A percentile compares a stretch with the other conserved stretches of the same genome.
These are phyloP conservation scores for Ceratocystis destructans DNA, from an alignment of 2,329 filamentous ascomycete species.

Conservation along the genomic window DNA sequence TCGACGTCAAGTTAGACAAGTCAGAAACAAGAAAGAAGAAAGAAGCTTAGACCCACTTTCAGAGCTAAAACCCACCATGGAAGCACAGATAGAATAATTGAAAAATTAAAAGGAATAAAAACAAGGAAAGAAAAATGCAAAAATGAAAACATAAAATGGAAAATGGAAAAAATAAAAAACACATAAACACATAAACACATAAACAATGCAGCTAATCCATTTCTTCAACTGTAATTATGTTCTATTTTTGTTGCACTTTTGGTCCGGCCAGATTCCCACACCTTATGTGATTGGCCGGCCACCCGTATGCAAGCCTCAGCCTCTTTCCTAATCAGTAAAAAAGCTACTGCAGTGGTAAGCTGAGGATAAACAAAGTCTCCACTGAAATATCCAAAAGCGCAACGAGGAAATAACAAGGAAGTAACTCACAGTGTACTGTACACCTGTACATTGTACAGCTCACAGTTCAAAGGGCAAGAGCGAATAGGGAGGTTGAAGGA, in stretches of 20 bases:
- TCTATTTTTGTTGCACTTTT: background rate
- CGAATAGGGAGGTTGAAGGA: no score
- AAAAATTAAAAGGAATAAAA: background rate
- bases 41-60: background rate
- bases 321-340: constrained; percentile 11
- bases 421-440: background rate
- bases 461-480: no score
- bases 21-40: constrained; percentile 3
- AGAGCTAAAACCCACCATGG: no score
- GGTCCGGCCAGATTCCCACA: background rate
- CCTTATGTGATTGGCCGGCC: background rate
- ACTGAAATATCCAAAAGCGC: background rate
- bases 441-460: background rate
- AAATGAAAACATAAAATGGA: background rate
- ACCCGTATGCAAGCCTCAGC: constrained; percentile 14
- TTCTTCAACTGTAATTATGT: background rate
- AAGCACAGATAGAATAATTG: background rate
- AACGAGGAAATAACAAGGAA: background rate
- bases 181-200: no score
- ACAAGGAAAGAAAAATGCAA: background rate
- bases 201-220: background rate
- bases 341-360: background rate
- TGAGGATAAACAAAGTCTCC: constrained; percentile 9
- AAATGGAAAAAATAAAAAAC: background rate
- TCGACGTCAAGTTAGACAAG: background rate